A percentile compares a stretch with the other conserved stretches of the same genome.
Conservation (phyloP, 495 filamentous ascomycete genomes). For the Talaromyces ruber region DNA sequence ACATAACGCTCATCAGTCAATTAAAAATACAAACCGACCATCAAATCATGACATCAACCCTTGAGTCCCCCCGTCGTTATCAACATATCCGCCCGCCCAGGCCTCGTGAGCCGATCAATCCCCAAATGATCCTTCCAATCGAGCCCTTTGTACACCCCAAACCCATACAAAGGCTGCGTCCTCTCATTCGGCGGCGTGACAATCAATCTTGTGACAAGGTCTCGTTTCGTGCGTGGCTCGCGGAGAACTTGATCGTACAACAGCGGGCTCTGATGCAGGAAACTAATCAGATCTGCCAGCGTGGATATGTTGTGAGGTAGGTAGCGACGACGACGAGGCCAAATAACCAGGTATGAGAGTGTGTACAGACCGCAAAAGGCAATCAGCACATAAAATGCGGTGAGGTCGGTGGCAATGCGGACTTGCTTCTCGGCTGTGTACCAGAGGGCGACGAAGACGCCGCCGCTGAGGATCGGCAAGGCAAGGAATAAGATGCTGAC, state of each 20-base stretch:
- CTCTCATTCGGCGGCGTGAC: conserved; percentile 38
- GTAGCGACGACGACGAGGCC: conserved; percentile 44
- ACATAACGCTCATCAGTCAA: neutral
- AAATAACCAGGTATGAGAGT: conserved; percentile 53
- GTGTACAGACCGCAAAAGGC: conserved; percentile 60
- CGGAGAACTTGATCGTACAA: conserved; percentile 59
- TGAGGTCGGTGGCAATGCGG: conserved; percentile 59
- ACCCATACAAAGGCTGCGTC: conserved; percentile 45
- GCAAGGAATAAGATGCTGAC: conserved; percentile 54
- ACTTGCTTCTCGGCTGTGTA: conserved; percentile 40
- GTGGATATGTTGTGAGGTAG: conserved; percentile 63
- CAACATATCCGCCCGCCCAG: conserved; percentile 37
- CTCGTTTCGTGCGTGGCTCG: conserved; percentile 48
- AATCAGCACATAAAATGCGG: conserved; percentile 57
- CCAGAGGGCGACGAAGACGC: conserved; percentile 73
- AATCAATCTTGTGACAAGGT: conserved; percentile 55
- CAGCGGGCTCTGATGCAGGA: conserved; percentile 61
- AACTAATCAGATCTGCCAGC: conserved; percentile 68
- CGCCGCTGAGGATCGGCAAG: conserved; percentile 69
- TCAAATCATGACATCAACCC: neutral
- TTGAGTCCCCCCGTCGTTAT: conserved; percentile 25
- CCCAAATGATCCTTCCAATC: conserved; percentile 59
- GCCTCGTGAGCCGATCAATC: conserved; percentile 49
- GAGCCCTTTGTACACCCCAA: conserved; percentile 51
- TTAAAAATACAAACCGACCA: neutral